Evolutionary conservation across 208 protist species (phyloP).

Genomic region (Wallacemonas sp.): DNA sequence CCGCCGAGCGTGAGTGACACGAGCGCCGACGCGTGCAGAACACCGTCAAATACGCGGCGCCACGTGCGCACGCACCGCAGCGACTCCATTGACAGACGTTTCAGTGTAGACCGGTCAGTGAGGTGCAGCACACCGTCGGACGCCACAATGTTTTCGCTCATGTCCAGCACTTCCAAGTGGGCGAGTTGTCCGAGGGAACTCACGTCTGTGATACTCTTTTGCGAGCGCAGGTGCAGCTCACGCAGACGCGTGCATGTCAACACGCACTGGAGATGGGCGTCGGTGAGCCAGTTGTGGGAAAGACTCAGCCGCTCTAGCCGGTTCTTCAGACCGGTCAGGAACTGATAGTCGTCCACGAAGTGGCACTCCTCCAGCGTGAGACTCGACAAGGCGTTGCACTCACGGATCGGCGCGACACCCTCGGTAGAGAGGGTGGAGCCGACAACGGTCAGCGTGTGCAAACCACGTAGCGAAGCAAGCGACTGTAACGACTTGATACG

Average conservation of each 20-base stretch:
- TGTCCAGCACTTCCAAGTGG: conserved; percentile 43
- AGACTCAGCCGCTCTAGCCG: conserved; percentile 41
- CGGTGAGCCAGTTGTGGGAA: conserved; percentile 46
- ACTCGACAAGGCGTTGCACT: conserved; percentile 38
- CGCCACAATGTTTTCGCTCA: conserved; percentile 48
- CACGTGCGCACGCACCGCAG: conserved; percentile 2
- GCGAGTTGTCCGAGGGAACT: conserved; percentile 30
- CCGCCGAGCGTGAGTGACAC: conserved; percentile 11
- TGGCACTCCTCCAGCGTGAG: conserved; percentile 74
- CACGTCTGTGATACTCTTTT: conserved; percentile 50
- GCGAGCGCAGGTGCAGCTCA: conserved; percentile 51
- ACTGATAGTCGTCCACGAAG: conserved; percentile 50
- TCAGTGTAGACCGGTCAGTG: conserved; percentile 8
- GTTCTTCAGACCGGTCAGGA: conserved; percentile 24
- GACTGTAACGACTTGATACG: conserved; percentile 53
- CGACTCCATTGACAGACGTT: neutral
- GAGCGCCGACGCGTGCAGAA: conserved; percentile 3
- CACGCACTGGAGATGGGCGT: conserved; percentile 50
- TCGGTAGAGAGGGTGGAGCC: conserved; percentile 58
- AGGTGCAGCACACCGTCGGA: conserved; percentile 20
- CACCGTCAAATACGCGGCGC: neutral
- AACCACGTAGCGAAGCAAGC: conserved; percentile 32
- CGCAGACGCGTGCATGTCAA: conserved; percentile 36
- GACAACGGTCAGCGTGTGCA: conserved; percentile 47
- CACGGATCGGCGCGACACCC: conserved; percentile 31